phyloP scores from a whole-genome alignment of 305 asterid species.

The Fraxinus sp. region DNA sequence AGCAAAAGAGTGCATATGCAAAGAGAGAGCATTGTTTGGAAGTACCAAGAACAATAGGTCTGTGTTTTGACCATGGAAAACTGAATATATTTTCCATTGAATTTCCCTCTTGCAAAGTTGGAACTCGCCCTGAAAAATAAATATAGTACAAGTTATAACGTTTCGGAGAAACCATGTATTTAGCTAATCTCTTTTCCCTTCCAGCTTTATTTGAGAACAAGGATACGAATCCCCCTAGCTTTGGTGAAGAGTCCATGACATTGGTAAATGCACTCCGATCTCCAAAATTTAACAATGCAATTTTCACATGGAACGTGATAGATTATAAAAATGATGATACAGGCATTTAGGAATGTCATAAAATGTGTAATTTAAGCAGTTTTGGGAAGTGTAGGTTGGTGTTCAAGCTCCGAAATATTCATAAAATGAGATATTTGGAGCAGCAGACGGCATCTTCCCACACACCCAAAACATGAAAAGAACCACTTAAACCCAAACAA shows the following conservation, averaged over 20 bases:
- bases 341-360: neutral
- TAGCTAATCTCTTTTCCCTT: conserved; percentile 11
- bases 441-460: neutral
- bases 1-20: neutral
- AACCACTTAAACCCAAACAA: neutral
- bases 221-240: conserved; percentile 6
- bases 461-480: neutral
- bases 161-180: conserved; percentile 18
- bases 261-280: conserved; percentile 15
- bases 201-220: conserved; percentile 7
- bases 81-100: conserved; percentile 64
- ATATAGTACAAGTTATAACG: conserved; percentile 21
- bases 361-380: neutral
- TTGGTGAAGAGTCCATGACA: neutral
- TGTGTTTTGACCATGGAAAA: conserved; percentile 79
- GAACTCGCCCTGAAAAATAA: conserved; percentile 75
- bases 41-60: conserved; percentile 88
- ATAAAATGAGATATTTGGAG: neutral
- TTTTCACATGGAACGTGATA: neutral
- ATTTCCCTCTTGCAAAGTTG: conserved; percentile 89
- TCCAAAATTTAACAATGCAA: neutral
- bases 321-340: neutral
- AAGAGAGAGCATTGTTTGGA: conserved; percentile 17
- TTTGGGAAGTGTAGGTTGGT: neutral
- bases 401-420: neutral